Conservation (phyloP, 2,329 filamentous ascomycete genomes). For the Coniosporium tulheliwenetii region DNA sequence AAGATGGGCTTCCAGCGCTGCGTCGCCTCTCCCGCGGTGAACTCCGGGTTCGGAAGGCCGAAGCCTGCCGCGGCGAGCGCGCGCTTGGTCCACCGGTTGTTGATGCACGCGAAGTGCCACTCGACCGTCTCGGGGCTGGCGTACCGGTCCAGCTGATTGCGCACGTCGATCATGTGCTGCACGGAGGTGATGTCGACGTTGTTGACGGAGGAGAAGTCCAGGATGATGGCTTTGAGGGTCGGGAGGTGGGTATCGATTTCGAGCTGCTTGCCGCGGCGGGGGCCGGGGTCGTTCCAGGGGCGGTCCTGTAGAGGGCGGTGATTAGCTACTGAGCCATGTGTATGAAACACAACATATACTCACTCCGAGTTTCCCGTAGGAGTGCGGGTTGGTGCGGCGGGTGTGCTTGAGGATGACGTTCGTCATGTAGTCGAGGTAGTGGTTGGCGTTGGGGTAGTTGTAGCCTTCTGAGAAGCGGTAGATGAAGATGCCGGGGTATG, state of each 20-base stretch:
- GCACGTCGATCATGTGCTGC: slow-evolving; percentile 83
- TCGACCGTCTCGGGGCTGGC: slow-evolving; percentile 68
- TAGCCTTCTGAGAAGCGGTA: slow-evolving; percentile 91
- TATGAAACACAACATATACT: slow-evolving; percentile 5
- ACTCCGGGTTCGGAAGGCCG: slow-evolving; percentile 53
- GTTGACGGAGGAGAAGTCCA: slow-evolving; percentile 89
- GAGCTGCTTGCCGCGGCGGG: slow-evolving; percentile 38
- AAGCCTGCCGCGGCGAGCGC: slow-evolving; percentile 79
- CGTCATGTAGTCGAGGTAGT: slow-evolving; percentile 59
- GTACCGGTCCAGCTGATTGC: slow-evolving; percentile 83
- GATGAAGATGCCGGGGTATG: slow-evolving; percentile 87
- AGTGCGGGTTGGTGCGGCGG: slow-evolving; percentile 56
- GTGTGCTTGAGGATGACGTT: slow-evolving; percentile 40
- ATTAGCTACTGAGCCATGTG: neutral
- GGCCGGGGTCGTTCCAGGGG: slow-evolving; percentile 90
- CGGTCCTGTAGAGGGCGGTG: slow-evolving; percentile 38
- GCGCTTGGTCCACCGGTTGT: slow-evolving; percentile 88
- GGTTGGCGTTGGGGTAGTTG: slow-evolving; percentile 88
- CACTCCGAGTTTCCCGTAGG: slow-evolving; percentile 36
- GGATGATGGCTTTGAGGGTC: slow-evolving; percentile 71
- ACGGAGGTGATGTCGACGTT: slow-evolving; percentile 87
- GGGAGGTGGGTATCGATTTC: slow-evolving; percentile 39
- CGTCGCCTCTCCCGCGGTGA: slow-evolving; percentile 32
- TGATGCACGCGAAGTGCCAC: slow-evolving; percentile 92
- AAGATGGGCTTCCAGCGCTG: slow-evolving; percentile 89